Conservation (phyloP, 768 basidiomycete species). For the Termitomyces sp. region DNA sequence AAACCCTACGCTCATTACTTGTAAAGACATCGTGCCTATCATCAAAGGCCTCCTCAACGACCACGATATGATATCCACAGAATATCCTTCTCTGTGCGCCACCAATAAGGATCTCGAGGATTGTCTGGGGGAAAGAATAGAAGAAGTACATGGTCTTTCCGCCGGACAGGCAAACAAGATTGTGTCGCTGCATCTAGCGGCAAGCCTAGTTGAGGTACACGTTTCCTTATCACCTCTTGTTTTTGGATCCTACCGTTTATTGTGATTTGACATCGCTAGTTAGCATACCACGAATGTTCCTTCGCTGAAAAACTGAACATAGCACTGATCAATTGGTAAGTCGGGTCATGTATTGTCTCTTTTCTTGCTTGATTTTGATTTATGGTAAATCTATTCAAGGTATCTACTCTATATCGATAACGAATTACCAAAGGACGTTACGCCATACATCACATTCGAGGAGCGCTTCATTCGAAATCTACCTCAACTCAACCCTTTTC, state of each 20-base stretch:
- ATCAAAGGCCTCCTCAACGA: neutral
- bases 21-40: neutral
- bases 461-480: conserved; percentile 10
- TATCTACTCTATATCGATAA: conserved; percentile 9
- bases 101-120: conserved; percentile 6
- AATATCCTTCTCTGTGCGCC: neutral
- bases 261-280: neutral
- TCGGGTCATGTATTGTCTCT: neutral
- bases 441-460: conserved; percentile 8
- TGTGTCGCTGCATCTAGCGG: neutral
- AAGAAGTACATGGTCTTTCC: neutral
- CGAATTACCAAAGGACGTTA: neutral
- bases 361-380: neutral
- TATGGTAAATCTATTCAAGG: conserved; percentile 4
- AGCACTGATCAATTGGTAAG: conserved; percentile 17
- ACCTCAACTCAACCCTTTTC: conserved; percentile 15
- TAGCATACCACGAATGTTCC: conserved; percentile 10
- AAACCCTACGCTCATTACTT: too few species aligned
- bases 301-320: conserved; percentile 12
- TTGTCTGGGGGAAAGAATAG: conserved; percentile 6
- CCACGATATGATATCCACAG: neutral
- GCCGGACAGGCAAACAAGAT: neutral
- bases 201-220: conserved; percentile 10
- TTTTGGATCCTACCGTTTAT: too few species aligned
- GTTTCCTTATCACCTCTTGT: too few species aligned